These are phyloP conservation scores for Solanum pennellii DNA, from an alignment of 257 asterid genomes.

Conservation along the genomic window DNA sequence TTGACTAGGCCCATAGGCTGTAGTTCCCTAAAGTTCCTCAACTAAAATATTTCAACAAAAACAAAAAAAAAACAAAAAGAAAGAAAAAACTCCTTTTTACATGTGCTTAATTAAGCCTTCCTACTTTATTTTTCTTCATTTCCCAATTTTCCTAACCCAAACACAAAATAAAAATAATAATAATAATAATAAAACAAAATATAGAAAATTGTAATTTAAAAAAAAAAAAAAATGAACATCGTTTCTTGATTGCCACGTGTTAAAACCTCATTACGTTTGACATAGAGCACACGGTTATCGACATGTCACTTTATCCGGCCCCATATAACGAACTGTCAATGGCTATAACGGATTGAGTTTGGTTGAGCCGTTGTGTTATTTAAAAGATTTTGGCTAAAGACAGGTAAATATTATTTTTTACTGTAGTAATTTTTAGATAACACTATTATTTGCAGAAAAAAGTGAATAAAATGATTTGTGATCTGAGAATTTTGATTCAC, in stretches of 20 bases:
- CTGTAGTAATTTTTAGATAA: constrained; percentile 4
- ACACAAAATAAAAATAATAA: neutral
- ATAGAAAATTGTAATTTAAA: neutral
- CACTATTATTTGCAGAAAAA: constrained; percentile 30
- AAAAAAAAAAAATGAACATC: neutral
- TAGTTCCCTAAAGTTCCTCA: neutral
- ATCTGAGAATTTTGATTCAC: constrained; percentile 78
- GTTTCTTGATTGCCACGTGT: constrained; percentile 1
- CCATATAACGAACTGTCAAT: neutral
- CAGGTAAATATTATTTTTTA: neutral
- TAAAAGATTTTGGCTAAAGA: neutral
- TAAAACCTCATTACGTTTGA: neutral
- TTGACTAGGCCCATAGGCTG: neutral
- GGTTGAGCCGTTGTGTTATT: too few relatives aligned
- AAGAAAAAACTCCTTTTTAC: neutral
- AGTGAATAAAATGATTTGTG: constrained; percentile 80
- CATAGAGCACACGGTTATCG: neutral
- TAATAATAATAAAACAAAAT: neutral
- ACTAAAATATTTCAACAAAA: neutral
- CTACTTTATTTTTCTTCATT: neutral
- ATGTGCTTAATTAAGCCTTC: neutral
- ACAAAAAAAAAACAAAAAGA: neutral
- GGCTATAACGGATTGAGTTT: neutral
- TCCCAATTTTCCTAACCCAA: neutral
- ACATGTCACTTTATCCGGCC: neutral